Evolutionary conservation across 495 filamentous ascomycete genomes (phyloP), one percentile per base, ranked within the genome.

Genomic region (Rusavskia elegans): DNA sequence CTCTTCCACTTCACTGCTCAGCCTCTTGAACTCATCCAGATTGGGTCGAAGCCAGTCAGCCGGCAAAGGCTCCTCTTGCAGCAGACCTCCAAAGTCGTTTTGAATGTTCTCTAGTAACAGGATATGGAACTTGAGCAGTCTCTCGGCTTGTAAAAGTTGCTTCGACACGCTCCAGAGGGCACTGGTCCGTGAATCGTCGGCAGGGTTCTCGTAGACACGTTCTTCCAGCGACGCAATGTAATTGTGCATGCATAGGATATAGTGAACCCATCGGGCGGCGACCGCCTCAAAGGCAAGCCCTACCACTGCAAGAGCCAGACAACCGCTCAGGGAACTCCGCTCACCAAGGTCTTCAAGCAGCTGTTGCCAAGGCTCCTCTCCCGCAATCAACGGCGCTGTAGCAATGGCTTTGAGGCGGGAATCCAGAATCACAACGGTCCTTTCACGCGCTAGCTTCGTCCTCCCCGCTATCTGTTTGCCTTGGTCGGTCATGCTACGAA

Each of bases 201-300:
- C 74, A 2, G 75, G 72, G 10, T 69, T 63, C 38, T 73, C 71
- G 51, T 76, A 78, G 48, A 77, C 72, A 49, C 69, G 69, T 56
- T 78, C 75, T 62, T 78, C 74, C 27, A 74, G 63, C 21, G 48
- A 35, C n/a, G 32, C 38, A 42, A 59, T 44, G 23, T 59, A 41
- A 9, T 52, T 53, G 36, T 51, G 38, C 20, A 54, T 59, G 32
- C 36, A 48, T 40, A 51, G 36, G 2, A 59, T 54, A 20, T 53
- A 59, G 32, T 54, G 50, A 14, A 29, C 37, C 57, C 57, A 59
- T 38, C 53, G 48, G 9, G 17, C 32, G 30, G 51, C 50, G 21
- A 59, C 41, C 17, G 45, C 41, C 11, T 59, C 45, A 17, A 59
- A 56, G 17, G 52, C 23, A 7, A 56, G 29, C 13, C 32, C 44